phyloP scores from a whole-genome alignment of 1,139 yeast genomes.

The Yamadazyma atlantica region DNA sequence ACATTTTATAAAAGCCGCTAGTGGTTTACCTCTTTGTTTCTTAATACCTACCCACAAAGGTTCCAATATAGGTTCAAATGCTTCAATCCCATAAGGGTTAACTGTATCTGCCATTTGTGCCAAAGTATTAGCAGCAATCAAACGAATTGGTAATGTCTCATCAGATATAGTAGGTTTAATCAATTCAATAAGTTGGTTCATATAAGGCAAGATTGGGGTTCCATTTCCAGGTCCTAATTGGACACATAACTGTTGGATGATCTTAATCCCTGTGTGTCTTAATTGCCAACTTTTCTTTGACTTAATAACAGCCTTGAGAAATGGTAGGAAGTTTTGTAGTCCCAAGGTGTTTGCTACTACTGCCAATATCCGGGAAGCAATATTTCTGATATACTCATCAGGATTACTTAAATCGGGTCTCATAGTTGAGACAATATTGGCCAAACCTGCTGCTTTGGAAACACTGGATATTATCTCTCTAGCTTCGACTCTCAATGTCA shows the following conservation, averaged over 20 bases:
- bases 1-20: conserved; percentile 77
- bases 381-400: conserved; percentile 80
- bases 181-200: conserved; percentile 63
- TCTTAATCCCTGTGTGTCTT: conserved; percentile 81
- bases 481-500: conserved; percentile 71
- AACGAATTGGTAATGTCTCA: conserved; percentile 66
- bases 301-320: conserved; percentile 75
- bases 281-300: conserved; percentile 84
- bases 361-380: conserved; percentile 79
- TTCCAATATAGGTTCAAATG: conserved; percentile 69
- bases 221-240: conserved; percentile 67
- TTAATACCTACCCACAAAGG: conserved; percentile 81
- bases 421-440: conserved; percentile 72
- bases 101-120: conserved; percentile 83
- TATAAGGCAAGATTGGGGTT: conserved; percentile 61
- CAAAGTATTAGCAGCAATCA: conserved; percentile 68
- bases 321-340: conserved; percentile 68
- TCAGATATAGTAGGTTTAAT: conserved; percentile 65
- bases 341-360: conserved; percentile 85
- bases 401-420: conserved; percentile 81
- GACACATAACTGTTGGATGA: conserved; percentile 73
- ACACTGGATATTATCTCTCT: conserved; percentile 74
- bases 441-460: conserved; percentile 79
- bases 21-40: conserved; percentile 72
- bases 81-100: conserved; percentile 87